Conservation (phyloP, 768 basidiomycete genomes). For the Xerocomellus dryophilus region DNA sequence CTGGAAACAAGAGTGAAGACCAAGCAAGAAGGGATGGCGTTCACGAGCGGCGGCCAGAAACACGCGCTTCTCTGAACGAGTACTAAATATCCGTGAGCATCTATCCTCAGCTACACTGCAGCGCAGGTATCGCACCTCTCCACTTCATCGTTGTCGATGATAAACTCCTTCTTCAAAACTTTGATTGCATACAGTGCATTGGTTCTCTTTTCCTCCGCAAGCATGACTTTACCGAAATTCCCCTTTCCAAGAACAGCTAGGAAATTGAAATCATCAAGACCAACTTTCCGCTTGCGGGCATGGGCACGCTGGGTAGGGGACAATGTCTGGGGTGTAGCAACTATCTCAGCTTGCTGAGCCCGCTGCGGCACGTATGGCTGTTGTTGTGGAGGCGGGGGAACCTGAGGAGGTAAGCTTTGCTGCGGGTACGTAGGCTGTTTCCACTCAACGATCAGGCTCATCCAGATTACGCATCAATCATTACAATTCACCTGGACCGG, state of each 20-base stretch:
- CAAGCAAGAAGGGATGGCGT: constrained; percentile 95
- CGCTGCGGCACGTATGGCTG: constrained; percentile 28
- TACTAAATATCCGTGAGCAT: constrained; percentile 47
- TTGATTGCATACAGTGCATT: constrained; percentile 96
- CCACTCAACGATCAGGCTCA: constrained; percentile 4
- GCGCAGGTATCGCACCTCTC: constrained; percentile 66
- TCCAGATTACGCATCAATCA: neutral
- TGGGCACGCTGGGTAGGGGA: constrained; percentile 41
- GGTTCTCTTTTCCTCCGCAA: constrained; percentile 95
- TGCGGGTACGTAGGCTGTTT: constrained; percentile 26
- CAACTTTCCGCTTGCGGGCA: constrained; percentile 77
- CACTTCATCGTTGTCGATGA: constrained; percentile 99
- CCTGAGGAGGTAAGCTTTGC: constrained; percentile 20
- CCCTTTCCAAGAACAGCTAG: constrained; percentile 97
- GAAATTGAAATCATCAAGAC: constrained; percentile 98
- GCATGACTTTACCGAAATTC: constrained; percentile 99
- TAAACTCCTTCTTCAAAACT: constrained; percentile 99
- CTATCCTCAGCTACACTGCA: neutral
- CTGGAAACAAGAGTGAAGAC: constrained; percentile 98
- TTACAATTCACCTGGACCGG: constrained; percentile 23
- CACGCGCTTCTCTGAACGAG: constrained; percentile 98
- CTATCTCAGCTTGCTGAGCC: constrained; percentile 31
- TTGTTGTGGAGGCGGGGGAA: constrained; percentile 15
- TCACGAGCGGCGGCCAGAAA: constrained; percentile 96
- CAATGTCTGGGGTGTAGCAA: constrained; percentile 28